Conservation (phyloP, 352 stramenopile genomes). For the Globisporangium uncinulatum region DNA sequence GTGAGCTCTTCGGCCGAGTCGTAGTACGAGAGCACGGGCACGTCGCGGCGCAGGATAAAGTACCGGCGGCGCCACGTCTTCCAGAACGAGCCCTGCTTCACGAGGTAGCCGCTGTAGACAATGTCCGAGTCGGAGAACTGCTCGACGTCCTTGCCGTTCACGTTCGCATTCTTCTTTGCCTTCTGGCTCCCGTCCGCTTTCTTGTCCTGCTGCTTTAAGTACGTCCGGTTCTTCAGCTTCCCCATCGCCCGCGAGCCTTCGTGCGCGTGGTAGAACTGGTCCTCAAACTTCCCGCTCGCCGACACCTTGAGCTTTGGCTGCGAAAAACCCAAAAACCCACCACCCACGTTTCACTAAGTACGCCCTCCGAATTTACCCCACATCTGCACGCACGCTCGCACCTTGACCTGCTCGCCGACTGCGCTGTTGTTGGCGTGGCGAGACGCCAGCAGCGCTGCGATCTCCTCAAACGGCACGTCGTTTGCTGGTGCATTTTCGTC, state of each 20-base stretch:
- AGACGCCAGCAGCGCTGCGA: slow-evolving; percentile 10
- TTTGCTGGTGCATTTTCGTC: slow-evolving; percentile 15
- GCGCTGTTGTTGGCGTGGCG: slow-evolving; percentile 1
- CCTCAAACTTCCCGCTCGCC: slow-evolving; percentile 75
- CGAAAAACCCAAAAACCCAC: background rate
- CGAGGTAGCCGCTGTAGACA: slow-evolving; percentile 65
- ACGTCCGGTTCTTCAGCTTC: slow-evolving; percentile 68
- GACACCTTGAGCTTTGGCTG: slow-evolving; percentile 74
- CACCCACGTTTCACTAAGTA: background rate
- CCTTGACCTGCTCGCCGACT: slow-evolving; percentile 15
- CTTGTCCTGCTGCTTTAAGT: slow-evolving; percentile 44
- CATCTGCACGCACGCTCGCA: background rate
- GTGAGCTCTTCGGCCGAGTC: slow-evolving; percentile 65
- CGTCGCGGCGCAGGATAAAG: slow-evolving; percentile 76
- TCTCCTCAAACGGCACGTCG: slow-evolving; percentile 18
- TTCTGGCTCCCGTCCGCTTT: slow-evolving; percentile 14
- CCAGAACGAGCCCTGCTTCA: slow-evolving; percentile 87
- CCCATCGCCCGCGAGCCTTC: slow-evolving; percentile 76
- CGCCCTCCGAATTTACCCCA: background rate
- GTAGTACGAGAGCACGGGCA: slow-evolving; percentile 78
- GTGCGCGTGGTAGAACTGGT: slow-evolving; percentile 84
- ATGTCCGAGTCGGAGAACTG: slow-evolving; percentile 86
- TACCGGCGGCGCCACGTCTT: slow-evolving; percentile 80
- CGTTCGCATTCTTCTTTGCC: slow-evolving; percentile 51
- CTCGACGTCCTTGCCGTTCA: slow-evolving; percentile 73